Conservation (phyloP, 495 filamentous ascomycete genomes). For the Talaromyces stipitatus region DNA sequence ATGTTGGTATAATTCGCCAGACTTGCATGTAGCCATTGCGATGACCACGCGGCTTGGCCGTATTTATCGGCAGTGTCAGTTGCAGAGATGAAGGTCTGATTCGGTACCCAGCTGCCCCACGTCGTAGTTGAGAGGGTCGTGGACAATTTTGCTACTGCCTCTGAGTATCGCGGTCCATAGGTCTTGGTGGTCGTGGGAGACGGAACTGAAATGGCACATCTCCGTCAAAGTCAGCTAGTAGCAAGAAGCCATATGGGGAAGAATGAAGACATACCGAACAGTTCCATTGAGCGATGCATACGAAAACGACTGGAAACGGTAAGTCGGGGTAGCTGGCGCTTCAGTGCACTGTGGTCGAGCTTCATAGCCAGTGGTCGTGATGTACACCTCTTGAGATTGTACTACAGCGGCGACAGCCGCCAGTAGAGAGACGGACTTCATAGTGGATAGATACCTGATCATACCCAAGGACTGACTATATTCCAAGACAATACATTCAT, state of each 20-base stretch:
- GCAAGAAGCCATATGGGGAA: neutral
- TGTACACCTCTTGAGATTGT: conserved; percentile 17
- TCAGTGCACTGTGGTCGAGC: conserved; percentile 19
- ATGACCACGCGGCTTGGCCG: conserved; percentile 28
- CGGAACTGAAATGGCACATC: conserved; percentile 17
- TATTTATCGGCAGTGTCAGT: conserved; percentile 22
- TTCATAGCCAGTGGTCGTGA: conserved; percentile 14
- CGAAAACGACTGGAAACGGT: conserved; percentile 17
- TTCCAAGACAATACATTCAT: neutral
- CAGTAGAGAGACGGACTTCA: neutral
- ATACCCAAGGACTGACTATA: neutral
- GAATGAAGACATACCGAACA: conserved; percentile 11
- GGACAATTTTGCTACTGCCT: conserved; percentile 13
- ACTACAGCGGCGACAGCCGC: conserved; percentile 5
- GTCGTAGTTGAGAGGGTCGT: conserved; percentile 13
- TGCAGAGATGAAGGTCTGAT: conserved; percentile 15
- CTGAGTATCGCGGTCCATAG: conserved; percentile 14
- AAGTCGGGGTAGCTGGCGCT: conserved; percentile 9
- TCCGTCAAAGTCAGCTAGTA: neutral
- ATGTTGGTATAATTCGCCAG: conserved; percentile 22
- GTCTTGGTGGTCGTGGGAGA: conserved; percentile 16
- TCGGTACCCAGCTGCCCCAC: conserved; percentile 26
- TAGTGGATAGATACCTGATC: neutral
- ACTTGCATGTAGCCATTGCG: conserved; percentile 21
- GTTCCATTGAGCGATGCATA: conserved; percentile 17